Percentiles rank a stretch among this genome's conserved stretches.
Conservation (phyloP, 768 basidiomycete species). For the Cubamyces sp. region DNA sequence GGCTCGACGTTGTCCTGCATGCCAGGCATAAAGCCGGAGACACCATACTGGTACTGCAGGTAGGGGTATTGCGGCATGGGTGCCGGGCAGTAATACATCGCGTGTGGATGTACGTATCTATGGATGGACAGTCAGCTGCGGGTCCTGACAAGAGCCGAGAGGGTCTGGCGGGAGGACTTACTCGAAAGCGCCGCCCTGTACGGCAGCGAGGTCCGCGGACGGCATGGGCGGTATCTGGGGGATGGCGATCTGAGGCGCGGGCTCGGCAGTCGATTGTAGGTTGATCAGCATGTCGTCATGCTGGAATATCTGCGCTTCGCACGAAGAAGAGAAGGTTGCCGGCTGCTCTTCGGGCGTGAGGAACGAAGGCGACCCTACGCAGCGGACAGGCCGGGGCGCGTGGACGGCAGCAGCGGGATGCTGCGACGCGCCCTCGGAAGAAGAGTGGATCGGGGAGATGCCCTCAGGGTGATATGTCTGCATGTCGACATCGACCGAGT, state of each 20-base stretch:
- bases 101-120: constrained; percentile 19
- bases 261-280: constrained; percentile 1
- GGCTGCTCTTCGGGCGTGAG: constrained; percentile 12
- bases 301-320: constrained; percentile 10
- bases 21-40: constrained; percentile 2
- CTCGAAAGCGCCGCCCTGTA: constrained; percentile 13
- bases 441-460: neutral
- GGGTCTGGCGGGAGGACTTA: neutral
- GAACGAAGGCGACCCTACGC: constrained; percentile 23
- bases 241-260: constrained; percentile 21
- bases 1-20: constrained; percentile 13
- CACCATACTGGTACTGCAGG: constrained; percentile 20
- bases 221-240: constrained; percentile 23
- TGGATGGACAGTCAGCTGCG: too few species aligned
- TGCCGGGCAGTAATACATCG: constrained; percentile 12
- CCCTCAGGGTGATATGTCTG: constrained; percentile 5
- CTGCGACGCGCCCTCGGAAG: neutral
- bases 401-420: constrained; percentile 16
- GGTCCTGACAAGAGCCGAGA: neutral
- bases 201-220: constrained; percentile 4
- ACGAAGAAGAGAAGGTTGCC: constrained; percentile 1
- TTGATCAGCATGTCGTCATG: constrained; percentile 20
- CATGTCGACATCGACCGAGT: constrained; percentile 7
- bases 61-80: constrained; percentile 9
- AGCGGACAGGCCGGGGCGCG: constrained; percentile 23